These are phyloP conservation scores for Colletotrichum spaethianum DNA, from an alignment of 2,329 filamentous ascomycete species.

Conservation along the genomic window DNA sequence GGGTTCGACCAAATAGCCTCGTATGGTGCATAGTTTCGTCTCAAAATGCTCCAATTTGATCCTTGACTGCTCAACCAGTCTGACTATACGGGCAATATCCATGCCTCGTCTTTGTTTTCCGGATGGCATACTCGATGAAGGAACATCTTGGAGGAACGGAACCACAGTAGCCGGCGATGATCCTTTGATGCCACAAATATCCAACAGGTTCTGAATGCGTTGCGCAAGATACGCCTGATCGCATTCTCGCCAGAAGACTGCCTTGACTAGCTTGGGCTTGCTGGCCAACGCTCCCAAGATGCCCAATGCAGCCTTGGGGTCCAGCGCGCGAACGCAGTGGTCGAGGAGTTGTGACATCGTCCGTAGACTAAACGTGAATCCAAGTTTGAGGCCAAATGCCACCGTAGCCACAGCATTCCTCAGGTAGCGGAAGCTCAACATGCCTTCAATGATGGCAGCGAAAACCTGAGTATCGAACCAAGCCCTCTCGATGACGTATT, in stretches of 20 bases:
- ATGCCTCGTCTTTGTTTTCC: constrained; percentile 1
- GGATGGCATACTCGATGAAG: not conserved
- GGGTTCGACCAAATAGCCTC: not conserved
- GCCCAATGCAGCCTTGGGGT: constrained; percentile 10
- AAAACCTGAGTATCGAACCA: constrained; percentile 56
- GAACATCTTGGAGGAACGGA: not conserved
- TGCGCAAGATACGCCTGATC: constrained; percentile 18
- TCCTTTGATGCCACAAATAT: constrained; percentile 18
- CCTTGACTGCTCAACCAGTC: not conserved
- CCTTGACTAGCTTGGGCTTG: not conserved
- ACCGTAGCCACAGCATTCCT: constrained; percentile 61
- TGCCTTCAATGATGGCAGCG: constrained; percentile 62
- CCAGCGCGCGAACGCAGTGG: constrained; percentile 52
- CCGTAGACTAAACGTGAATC: constrained; percentile 50
- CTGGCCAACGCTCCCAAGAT: constrained; percentile 6
- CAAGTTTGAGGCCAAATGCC: constrained; percentile 54
- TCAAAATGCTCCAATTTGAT: not conserved
- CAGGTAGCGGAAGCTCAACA: constrained; percentile 63
- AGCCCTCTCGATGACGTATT: constrained; percentile 58
- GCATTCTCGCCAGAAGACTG: not conserved
- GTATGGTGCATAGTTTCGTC: not conserved
- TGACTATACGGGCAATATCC: constrained; percentile 5
- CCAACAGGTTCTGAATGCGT: constrained; percentile 24
- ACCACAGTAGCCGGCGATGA: not conserved
- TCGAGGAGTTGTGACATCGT: constrained; percentile 57